phyloP scores from a whole-genome alignment of 306 rosid genomes.

The Trifolium dubium region DNA sequence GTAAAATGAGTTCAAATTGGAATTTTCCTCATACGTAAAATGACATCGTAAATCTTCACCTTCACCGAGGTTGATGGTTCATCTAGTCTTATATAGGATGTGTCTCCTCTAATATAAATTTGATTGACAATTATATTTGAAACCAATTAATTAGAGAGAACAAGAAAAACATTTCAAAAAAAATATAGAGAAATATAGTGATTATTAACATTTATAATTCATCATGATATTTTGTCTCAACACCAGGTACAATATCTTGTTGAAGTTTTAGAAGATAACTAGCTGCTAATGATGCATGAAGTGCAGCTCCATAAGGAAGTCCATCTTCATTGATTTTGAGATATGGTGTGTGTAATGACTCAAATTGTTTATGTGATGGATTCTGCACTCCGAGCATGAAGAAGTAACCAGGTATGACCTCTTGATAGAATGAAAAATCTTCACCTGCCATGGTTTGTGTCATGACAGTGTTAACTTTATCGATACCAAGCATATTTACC shows the following conservation, averaged over 20 bases:
- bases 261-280: slow-evolving; percentile 59
- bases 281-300: slow-evolving; percentile 82
- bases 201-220: slow-evolving; percentile 50
- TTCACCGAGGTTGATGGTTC: no score
- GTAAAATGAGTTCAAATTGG: no score
- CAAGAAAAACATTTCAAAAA: background rate
- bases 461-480: slow-evolving; percentile 51
- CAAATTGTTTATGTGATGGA: slow-evolving; percentile 40
- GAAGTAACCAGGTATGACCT: slow-evolving; percentile 74
- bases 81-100: no score
- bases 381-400: slow-evolving; percentile 62
- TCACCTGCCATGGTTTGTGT: slow-evolving; percentile 65
- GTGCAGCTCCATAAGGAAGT: slow-evolving; percentile 83
- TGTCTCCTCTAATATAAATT: background rate
- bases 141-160: background rate
- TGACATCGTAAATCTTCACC: no score
- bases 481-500: slow-evolving; percentile 61
- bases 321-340: slow-evolving; percentile 72
- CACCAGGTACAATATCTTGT: slow-evolving; percentile 4
- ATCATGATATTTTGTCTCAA: slow-evolving; percentile 49
- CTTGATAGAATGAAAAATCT: slow-evolving; percentile 87
- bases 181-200: background rate
- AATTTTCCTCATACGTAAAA: no score
- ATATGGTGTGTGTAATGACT: slow-evolving; percentile 59
- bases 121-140: slow-evolving; percentile 5